Evolutionary conservation across 2,329 filamentous ascomycete genomes (phyloP).

Genomic region (Claviceps sp.): DNA sequence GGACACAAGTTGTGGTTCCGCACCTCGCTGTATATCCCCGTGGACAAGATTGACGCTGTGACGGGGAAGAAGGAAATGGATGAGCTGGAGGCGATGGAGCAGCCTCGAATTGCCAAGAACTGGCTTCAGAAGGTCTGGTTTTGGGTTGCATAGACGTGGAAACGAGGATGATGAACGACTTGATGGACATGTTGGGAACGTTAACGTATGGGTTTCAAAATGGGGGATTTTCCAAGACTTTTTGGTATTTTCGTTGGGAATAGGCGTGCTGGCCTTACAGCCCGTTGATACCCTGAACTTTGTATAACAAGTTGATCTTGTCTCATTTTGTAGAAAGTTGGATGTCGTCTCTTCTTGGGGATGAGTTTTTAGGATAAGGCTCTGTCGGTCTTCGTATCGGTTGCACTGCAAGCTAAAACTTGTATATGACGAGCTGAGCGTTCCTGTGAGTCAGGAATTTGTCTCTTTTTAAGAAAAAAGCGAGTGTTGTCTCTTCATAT

Average conservation of each 20-base stretch:
- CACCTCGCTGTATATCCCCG: conserved; percentile 28
- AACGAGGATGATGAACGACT: not conserved
- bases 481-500: too few relatives aligned
- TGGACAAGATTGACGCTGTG: conserved; percentile 39
- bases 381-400: too few relatives aligned
- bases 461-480: too few relatives aligned
- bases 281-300: conserved; percentile 3
- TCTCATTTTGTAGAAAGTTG: not conserved
- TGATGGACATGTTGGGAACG: not conserved
- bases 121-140: conserved; percentile 39
- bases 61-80: conserved; percentile 52
- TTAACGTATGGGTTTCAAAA: too few relatives aligned
- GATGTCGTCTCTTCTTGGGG: too few relatives aligned
- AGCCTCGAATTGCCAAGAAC: conserved; percentile 35
- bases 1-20: conserved; percentile 43
- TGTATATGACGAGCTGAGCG: too few relatives aligned
- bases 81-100: conserved; percentile 36
- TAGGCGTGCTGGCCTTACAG: not conserved
- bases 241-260: not conserved
- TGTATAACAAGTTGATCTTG: not conserved
- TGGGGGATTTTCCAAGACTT: not conserved
- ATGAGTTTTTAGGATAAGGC: too few relatives aligned
- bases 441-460: too few relatives aligned
- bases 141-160: conserved; percentile 34
- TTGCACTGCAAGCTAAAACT: too few relatives aligned